Percentiles rank a stretch among this genome's conserved stretches.
These are phyloP conservation scores for Hypholoma fasciculare DNA, from an alignment of 768 basidiomycete species.

Conservation along the genomic window DNA sequence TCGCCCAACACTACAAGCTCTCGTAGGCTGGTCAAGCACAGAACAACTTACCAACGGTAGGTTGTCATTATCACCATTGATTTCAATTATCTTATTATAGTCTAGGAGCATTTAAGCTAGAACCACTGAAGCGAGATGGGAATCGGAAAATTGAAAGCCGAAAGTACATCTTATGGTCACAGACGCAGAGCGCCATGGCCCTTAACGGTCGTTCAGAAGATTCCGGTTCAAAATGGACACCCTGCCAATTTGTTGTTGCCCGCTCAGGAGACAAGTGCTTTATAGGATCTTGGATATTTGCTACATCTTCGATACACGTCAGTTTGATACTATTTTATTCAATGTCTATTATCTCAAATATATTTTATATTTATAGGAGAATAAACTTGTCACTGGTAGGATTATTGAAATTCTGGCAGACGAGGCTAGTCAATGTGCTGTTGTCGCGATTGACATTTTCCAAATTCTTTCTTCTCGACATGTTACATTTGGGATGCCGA, in stretches of 20 bases:
- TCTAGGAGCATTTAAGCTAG: no score
- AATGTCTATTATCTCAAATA: neutral
- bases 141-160: no score
- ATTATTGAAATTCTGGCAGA: slow-evolving; percentile 20
- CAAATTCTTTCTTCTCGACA: slow-evolving; percentile 12
- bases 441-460: slow-evolving; percentile 18
- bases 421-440: neutral
- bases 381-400: slow-evolving; percentile 8
- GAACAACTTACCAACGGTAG: no score
- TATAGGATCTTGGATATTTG: slow-evolving; percentile 25
- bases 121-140: no score
- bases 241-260: slow-evolving; percentile 14
- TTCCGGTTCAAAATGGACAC: slow-evolving; percentile 6
- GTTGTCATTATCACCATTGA: no score
- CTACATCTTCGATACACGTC: slow-evolving; percentile 13
- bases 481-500: slow-evolving; percentile 21
- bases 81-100: no score
- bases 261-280: slow-evolving; percentile 16
- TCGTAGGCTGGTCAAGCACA: no score
- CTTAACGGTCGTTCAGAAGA: no score
- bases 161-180: no score
- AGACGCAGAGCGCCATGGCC: no score
- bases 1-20: no score
- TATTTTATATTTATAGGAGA: neutral
- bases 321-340: neutral